Percentiles rank a stretch among this genome's conserved stretches.
phyloP scores from a whole-genome alignment of 768 basidiomycete genomes.

The Leccinum truebloodii region DNA sequence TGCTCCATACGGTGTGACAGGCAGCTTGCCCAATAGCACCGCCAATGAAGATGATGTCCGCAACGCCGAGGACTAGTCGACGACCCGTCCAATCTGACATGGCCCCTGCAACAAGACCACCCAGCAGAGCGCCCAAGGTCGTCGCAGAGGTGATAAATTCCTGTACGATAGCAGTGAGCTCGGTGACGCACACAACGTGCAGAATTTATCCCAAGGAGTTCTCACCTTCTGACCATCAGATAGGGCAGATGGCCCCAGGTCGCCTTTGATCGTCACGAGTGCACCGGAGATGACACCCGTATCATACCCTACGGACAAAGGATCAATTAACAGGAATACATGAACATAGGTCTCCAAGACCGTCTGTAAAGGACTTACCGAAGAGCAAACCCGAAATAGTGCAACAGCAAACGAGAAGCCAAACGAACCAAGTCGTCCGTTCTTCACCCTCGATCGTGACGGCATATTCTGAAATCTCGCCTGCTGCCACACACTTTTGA shows the following conservation, averaged over 20 bases:
- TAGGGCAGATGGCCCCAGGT: slow-evolving; percentile 58
- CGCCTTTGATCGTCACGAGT: slow-evolving; percentile 69
- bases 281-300: slow-evolving; percentile 82
- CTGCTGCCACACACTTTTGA: slow-evolving; percentile 22
- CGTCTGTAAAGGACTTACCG: slow-evolving; percentile 42
- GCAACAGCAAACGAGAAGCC: slow-evolving; percentile 74
- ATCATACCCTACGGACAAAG: slow-evolving; percentile 59
- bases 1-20: slow-evolving; percentile 66
- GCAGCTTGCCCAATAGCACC: slow-evolving; percentile 74
- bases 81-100: slow-evolving; percentile 69
- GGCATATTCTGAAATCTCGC: slow-evolving; percentile 59
- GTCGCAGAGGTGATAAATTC: slow-evolving; percentile 82
- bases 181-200: too few relatives aligned
- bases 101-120: slow-evolving; percentile 56
- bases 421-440: slow-evolving; percentile 69
- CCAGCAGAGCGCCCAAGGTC: slow-evolving; percentile 74
- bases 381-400: slow-evolving; percentile 77
- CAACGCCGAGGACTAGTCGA: slow-evolving; percentile 60
- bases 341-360: neutral
- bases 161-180: slow-evolving; percentile 34
- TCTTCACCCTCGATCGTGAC: slow-evolving; percentile 68
- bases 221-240: slow-evolving; percentile 64
- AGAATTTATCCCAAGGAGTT: neutral
- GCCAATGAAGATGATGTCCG: slow-evolving; percentile 72
- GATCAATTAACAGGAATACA: slow-evolving; percentile 2